Evolutionary conservation across 2,329 filamentous ascomycete genomes (phyloP), one percentile per base, ranked within the genome.

Genomic region (Atkinsonella texensis): DNA sequence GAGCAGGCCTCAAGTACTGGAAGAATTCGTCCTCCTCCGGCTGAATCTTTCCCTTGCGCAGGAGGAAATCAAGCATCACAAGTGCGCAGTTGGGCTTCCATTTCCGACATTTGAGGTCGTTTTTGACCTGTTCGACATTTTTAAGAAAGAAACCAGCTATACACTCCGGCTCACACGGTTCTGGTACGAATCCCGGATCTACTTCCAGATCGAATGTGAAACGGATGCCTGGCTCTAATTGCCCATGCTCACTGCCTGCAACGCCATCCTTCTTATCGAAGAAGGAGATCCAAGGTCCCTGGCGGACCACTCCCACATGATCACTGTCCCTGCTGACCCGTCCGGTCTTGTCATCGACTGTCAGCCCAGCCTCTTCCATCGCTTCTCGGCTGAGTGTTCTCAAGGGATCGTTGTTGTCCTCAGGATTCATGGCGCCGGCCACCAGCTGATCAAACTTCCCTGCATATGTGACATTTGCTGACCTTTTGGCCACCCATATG

Each of bases 41-140:
- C 11, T 47, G 56, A 41, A 67, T 53, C 35, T 62, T 59, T 4
- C 59, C 57, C 51, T 63, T 62, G 17, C 65, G 62, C 12, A 65
- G 52, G 40, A 70, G 52, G 48, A 68, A 70, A 44, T 68, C 65
- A 23, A 70, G 56, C 63, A 68, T 68, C n/a, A 68, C 65, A 6
- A 69, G 55, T n/a, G 60, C 67, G 46, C 65, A 68, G 49, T 68
- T 69, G n/a, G 67, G 66, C 57, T 70, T 70, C 67, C 67, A 70
- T 31, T 51, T 50, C 9, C 55, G 49, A 5, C 50, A 51, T 17
- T 56, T 54, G 45, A 69, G 55, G 23, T 59, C 56, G 20, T 51
- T 42, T 57, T 62, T 63, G 35, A 69, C 61, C 20, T 67, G 57
- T 2, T 62, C 57, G 11, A 68, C 57, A 2, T 58, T 51, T 45